These are phyloP conservation scores for Monosporozyma aquatica DNA, from an alignment of 805 yeast genomes.

Conservation along the genomic window DNA sequence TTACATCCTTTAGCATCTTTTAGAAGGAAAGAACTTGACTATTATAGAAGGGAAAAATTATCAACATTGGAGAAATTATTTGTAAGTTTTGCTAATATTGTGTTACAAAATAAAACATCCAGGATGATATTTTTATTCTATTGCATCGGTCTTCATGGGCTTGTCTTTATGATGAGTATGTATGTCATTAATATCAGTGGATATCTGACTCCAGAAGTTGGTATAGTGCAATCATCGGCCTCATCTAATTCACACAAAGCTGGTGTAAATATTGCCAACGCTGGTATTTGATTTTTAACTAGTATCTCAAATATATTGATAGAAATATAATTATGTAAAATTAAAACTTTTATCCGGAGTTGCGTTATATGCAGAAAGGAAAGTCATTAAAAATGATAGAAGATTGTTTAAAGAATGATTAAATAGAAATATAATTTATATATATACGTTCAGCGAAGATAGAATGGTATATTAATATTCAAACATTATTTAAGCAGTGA, in stretches of 20 bases:
- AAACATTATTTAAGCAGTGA: constrained; percentile 45
- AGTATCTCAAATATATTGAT: too few relatives aligned
- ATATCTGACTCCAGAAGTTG: constrained; percentile 37
- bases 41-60: constrained; percentile 55
- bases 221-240: constrained; percentile 18
- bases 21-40: constrained; percentile 64
- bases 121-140: constrained; percentile 66
- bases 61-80: constrained; percentile 75
- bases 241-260: constrained; percentile 3
- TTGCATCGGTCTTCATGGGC: constrained; percentile 63
- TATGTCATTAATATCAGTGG: constrained; percentile 42
- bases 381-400: background rate
- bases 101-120: constrained; percentile 65
- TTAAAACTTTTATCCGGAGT: too few relatives aligned
- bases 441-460: background rate
- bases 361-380: too few relatives aligned
- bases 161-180: constrained; percentile 57
- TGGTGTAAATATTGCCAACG: background rate
- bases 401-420: constrained; percentile 3
- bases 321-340: too few relatives aligned
- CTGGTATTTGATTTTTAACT: background rate
- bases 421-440: constrained; percentile 4
- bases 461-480: constrained; percentile 2
- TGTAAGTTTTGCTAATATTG: constrained; percentile 58
- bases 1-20: constrained; percentile 79